Evolutionary conservation across 768 basidiomycete genomes (phyloP).

Genomic region (Boletus sp.): DNA sequence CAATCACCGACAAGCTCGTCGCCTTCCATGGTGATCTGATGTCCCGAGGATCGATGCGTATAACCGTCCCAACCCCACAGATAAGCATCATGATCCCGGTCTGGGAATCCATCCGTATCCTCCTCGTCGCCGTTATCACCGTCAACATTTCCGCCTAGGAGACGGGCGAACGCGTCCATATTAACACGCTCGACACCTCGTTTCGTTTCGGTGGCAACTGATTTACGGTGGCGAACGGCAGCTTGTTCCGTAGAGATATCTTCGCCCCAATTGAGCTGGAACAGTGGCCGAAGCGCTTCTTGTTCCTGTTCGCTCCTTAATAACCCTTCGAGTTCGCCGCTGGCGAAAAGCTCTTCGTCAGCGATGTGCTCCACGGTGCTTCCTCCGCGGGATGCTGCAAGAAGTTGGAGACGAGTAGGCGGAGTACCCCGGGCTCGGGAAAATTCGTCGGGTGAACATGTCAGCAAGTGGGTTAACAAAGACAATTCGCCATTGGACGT

Average conservation of each 20-base stretch:
- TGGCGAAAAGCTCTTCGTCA: slow-evolving; percentile 71
- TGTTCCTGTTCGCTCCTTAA: slow-evolving; percentile 53
- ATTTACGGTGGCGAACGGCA: not conserved
- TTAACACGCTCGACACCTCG: slow-evolving; percentile 45
- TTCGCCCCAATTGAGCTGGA: slow-evolving; percentile 37
- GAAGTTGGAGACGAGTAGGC: slow-evolving; percentile 67
- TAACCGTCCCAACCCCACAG: slow-evolving; percentile 11
- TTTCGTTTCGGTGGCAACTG: slow-evolving; percentile 17
- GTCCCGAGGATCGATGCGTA: slow-evolving; percentile 6
- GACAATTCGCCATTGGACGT: slow-evolving; percentile 24
- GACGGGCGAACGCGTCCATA: slow-evolving; percentile 51
- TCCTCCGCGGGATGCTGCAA: slow-evolving; percentile 57
- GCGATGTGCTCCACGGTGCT: slow-evolving; percentile 44
- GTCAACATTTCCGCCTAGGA: slow-evolving; percentile 39
- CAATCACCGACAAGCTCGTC: slow-evolving; percentile 45
- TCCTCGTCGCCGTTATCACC: slow-evolving; percentile 27
- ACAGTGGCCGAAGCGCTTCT: slow-evolving; percentile 36
- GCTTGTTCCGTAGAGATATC: slow-evolving; percentile 27
- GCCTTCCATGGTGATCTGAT: slow-evolving; percentile 14
- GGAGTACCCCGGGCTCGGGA: slow-evolving; percentile 22
- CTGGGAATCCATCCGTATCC: slow-evolving; percentile 11
- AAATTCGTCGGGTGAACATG: slow-evolving; percentile 35
- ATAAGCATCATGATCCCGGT: slow-evolving; percentile 23
- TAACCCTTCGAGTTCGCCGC: slow-evolving; percentile 63
- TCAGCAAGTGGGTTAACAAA: slow-evolving; percentile 53